Evolutionary conservation across 306 rosid genomes (phyloP), one percentile per base, ranked within the genome.

Genomic region (Quercus mongolica): DNA sequence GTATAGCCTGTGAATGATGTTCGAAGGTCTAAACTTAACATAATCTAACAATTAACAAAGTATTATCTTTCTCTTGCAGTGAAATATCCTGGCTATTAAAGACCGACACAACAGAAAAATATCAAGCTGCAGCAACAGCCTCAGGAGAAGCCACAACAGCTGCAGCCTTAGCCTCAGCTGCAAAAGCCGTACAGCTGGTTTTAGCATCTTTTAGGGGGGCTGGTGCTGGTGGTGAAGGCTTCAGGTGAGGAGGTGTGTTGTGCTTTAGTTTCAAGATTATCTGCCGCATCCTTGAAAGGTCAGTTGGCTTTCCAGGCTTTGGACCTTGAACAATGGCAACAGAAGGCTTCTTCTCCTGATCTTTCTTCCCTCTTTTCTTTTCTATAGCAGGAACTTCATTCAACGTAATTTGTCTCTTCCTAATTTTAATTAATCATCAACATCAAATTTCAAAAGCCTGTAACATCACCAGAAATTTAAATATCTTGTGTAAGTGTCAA

Each of bases 281-380:
- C 51, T 79, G 87, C 69, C 86, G 78, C 90, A 87, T 87, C 87
- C 88, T 76, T 12, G 88, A 75, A 17, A 87, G 90, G 13, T 84
- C 88, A 12, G 86, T 81, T 65, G 88, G 86, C 75, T 81, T 87
- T 56, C 90, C 88, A 18, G 86, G 90, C 75, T 87, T 87, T 11
- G 88, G 90, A 30, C 88, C 88, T 67, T 84, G 86, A 21, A 87
- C 56, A 73, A 81, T 69, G 0, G 12, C 56, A 28, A 84, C 30
- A 1, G 86, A 81, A 19, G 86, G 82, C 75, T 83, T 81, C 74
- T 79, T 79, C 23, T 81, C 88, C 52, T 55, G 72, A 54, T 79
- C 90, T 44, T 87, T 84, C 87, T 84, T 87, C 69, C 86, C 86
- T 73, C 84, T 76, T 79, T 51, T 83, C 76, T 71, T 86, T 35